Evolutionary conservation across 202 grass and related monocot species (phyloP).

Genomic region (Tripidium arundinaceum): DNA sequence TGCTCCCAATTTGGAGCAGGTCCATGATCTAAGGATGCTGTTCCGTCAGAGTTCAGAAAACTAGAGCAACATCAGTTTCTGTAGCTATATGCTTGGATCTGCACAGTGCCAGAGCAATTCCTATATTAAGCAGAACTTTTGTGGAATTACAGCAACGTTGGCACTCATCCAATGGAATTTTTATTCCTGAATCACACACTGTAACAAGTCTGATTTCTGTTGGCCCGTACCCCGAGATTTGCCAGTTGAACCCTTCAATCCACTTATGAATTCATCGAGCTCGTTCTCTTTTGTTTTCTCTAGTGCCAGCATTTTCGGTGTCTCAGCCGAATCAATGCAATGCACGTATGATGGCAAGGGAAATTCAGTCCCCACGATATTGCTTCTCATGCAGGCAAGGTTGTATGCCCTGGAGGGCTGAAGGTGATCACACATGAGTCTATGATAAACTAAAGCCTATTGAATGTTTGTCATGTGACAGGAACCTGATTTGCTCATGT

Average conservation of each 20-base stretch:
- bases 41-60: conserved; percentile 1
- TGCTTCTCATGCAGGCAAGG: conserved; percentile 82
- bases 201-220: neutral
- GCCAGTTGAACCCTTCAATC: neutral
- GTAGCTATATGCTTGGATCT: neutral
- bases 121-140: neutral
- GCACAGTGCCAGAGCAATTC: neutral
- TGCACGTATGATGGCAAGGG: conserved; percentile 73
- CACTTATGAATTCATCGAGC: neutral
- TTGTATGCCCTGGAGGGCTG: conserved; percentile 68
- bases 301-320: conserved; percentile 83
- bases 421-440: conserved; percentile 30
- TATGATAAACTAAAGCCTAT: neutral
- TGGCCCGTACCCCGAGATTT: neutral
- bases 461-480: neutral
- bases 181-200: neutral
- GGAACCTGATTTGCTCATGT: neutral
- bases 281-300: neutral
- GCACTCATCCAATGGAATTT: neutral
- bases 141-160: neutral
- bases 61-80: neutral
- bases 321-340: conserved; percentile 94
- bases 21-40: neutral
- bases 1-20: neutral
- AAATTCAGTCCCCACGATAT: conserved; percentile 89